Evolutionary conservation across 805 yeast genomes (phyloP), one percentile per base, ranked within the genome.

Genomic region (Kodamaea lidongshanica): DNA sequence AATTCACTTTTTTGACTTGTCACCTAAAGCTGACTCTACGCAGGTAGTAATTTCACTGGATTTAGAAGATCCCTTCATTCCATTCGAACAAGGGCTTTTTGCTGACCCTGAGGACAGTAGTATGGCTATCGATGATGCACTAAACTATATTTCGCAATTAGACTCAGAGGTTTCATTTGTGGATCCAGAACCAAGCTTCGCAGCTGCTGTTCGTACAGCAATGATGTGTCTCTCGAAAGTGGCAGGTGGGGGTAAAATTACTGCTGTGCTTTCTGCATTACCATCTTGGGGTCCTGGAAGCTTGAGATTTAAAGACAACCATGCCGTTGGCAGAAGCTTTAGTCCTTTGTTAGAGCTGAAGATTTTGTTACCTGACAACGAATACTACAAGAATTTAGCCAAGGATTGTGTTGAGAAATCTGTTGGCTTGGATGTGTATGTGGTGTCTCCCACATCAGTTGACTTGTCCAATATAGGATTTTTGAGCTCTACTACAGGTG

Each of bases 271-370:
- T 23, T 68, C 84, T 2, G 59, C 77, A 2, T 53, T 86, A 22
- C 96, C 98, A 5, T 70, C 84, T 1, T 69, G 76, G 69, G 95
- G 95, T 1, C 79, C 86, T 0, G 96, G 96, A 4, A 63, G 70
- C 7, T 64, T 80, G 32, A 58, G 62, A n/a, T 58, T 55, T 32
- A 73, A 67, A 42, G 60, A 61, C 14, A 52, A 53, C 35, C 54
- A 54, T 25, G 40, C 56, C 4, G 59, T 60, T 10, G 65, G 65
- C 4, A 65, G 72, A 13, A 46, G 55, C 15, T 61, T 65, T 28
- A 52, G 67, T 33, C 56, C 65, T 0, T 67, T 61, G 31, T 46
- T 47, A 12, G 72, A 70, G 27, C 72, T 73, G 39, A 71, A 65
- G 14, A 58, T 77, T 9, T 68, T 78, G 42, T 62, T 70, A 14